Percentiles rank a stretch among this genome's conserved stretches.
Conservation (phyloP, 1,284 basidiomycete genomes). For the Golubevia sp. region DNA sequence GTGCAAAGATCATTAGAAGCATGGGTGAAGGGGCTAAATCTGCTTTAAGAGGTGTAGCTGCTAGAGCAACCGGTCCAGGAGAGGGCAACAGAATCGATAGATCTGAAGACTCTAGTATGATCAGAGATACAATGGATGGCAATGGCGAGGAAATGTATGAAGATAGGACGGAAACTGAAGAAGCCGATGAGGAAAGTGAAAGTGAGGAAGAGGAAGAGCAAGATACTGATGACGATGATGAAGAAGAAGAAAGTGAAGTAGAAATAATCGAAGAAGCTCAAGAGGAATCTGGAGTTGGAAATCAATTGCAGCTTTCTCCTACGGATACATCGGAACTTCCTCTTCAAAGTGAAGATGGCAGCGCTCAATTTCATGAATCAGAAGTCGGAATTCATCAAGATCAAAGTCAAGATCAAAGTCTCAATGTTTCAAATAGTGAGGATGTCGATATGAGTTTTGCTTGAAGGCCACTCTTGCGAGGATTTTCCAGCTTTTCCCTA, state of each 20-base stretch:
- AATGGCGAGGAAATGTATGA: neutral
- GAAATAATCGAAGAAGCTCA: too few species aligned
- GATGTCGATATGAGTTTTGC: too few species aligned
- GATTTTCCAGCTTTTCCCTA: too few species aligned
- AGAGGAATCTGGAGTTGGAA: too few species aligned
- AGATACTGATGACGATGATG: slow-evolving; percentile 6
- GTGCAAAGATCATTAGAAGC: slow-evolving; percentile 26
- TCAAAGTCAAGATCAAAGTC: too few species aligned
- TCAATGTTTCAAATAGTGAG: too few species aligned
- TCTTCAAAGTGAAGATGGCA: too few species aligned
- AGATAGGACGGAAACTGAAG: slow-evolving; percentile 3
- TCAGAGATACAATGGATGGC: neutral
- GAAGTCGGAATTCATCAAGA: too few species aligned
- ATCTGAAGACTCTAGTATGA: neutral
- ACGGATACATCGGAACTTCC: too few species aligned
- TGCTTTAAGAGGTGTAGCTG: neutral
- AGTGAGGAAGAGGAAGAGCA: neutral
- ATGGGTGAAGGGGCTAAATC: slow-evolving; percentile 34
- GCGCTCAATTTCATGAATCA: too few species aligned
- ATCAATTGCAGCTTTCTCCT: too few species aligned
- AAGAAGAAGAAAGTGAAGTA: slow-evolving; percentile 11
- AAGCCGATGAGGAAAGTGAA: slow-evolving; percentile 5
- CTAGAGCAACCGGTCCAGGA: neutral
- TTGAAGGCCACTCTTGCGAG: too few species aligned
- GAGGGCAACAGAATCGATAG: neutral